Evolutionary conservation across 805 yeast genomes (phyloP), one percentile per base, ranked within the genome.

Genomic region (Ogataea zsoltii): DNA sequence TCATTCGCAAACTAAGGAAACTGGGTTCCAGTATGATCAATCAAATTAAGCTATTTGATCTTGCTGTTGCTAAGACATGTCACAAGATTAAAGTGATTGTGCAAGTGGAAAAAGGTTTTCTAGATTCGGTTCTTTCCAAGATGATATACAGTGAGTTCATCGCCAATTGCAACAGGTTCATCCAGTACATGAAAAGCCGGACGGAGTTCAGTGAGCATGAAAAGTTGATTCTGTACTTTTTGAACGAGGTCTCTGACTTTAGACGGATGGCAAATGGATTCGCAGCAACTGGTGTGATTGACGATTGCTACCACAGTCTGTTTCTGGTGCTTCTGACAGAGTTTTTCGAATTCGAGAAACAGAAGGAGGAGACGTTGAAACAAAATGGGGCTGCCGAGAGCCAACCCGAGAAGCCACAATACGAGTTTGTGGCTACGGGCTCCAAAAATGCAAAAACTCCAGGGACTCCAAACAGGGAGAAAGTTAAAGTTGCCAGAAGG

Each of bases 251-350:
- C 9, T 70, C 75, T 13, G 91, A 84, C 40, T 71, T 86, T 55
- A 73, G 88, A 50, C 76, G 84, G 48, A 73, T 85, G 66, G 88
- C 89, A 49, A 86, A 84, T 60, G 95, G 95, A 0, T 83, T 83
- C 61, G 92, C 90, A 0, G 81, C 94, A 2, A 85, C 94, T 0
- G 80, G 88, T 0, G 63, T 76, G 30, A 77, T 86, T 44, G 96
- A 88, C 62, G 94, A 88, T 50, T 77, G 88, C 0, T 79, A 79
- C 49, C 81, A 82, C 29, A 75, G 83, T 7, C 60, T 85, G 0
- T 88, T 74, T 55, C 63, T 88, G 57, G 70, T 69, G 43, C 58
- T 85, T 7, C 84, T 63, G 36, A 38, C 50, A 9, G 55, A 60
- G 6, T 66, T 34, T 41, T 39, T 56, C 35, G 42, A 51, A 36